phyloP scores from a whole-genome alignment of 257 asterid species.

The Lithospermum erythrorhizon region DNA sequence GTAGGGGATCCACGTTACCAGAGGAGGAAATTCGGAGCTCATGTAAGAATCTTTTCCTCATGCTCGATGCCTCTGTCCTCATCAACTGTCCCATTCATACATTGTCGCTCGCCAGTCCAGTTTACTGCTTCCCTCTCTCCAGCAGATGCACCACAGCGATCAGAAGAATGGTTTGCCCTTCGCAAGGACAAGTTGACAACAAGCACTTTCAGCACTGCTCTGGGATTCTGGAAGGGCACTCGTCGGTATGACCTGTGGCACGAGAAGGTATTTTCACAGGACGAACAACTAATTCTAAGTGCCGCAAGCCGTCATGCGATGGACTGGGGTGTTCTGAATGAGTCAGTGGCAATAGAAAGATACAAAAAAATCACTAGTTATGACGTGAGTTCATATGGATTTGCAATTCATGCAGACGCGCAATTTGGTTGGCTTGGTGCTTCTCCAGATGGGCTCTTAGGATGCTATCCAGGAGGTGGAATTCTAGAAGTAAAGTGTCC shows the following conservation, averaged over 20 bases:
- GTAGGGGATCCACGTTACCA: constrained; percentile 39
- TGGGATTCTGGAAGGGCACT: constrained; percentile 88
- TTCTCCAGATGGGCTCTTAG: background rate
- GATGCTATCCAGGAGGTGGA: constrained; percentile 32
- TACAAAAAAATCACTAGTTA: constrained; percentile 72
- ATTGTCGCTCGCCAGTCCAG: constrained; percentile 25
- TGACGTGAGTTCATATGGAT: background rate
- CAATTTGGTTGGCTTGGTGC: constrained; percentile 15
- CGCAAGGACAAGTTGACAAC: constrained; percentile 89
- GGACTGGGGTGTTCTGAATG: constrained; percentile 93
- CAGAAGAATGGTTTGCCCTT: constrained; percentile 94
- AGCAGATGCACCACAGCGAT: constrained; percentile 70
- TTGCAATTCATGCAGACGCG: constrained; percentile 45
- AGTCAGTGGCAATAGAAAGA: constrained; percentile 65
- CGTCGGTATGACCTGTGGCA: constrained; percentile 82
- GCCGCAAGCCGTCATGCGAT: constrained; percentile 40
- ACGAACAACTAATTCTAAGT: constrained; percentile 17
- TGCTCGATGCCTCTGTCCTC: constrained; percentile 32
- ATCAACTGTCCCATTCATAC: constrained; percentile 22
- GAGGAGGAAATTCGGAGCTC: constrained; percentile 29
- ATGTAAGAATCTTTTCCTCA: constrained; percentile 41
- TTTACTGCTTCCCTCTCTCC: constrained; percentile 39
- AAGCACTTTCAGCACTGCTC: constrained; percentile 86
- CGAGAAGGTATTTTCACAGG: constrained; percentile 58
- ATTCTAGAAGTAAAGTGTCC: constrained; percentile 65